Conservation (phyloP, 345 rosid genomes). For the Brassica napus region Da-Ae NC_063439.1:4712501-4713000, state of each 20-base stretch:
- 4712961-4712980: conserved; percentile 89
- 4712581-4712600: background rate
- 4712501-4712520: background rate
- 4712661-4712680: conserved; percentile 90
- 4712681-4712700: conserved; percentile 87
- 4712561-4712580: background rate
- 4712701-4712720: conserved; percentile 76
- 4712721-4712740: conserved; percentile 63
- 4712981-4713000: conserved; percentile 79
- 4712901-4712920: conserved; percentile 85
- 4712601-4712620: background rate
- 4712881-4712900: conserved; percentile 80
- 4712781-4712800: conserved; percentile 63
- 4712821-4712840: conserved; percentile 68
- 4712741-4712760: conserved; percentile 68
- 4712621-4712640: background rate
- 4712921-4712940: conserved; percentile 94
- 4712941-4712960: conserved; percentile 86
- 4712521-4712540: too few relatives aligned
- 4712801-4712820: conserved; percentile 93
- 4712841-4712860: conserved; percentile 63
- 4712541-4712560: too few relatives aligned
- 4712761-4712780: conserved; percentile 68
- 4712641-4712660: conserved; percentile 74
- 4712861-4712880: conserved; percentile 64